Conservation (phyloP, 2,329 filamentous ascomycete species). For the Seiridium cupressi region DNA sequence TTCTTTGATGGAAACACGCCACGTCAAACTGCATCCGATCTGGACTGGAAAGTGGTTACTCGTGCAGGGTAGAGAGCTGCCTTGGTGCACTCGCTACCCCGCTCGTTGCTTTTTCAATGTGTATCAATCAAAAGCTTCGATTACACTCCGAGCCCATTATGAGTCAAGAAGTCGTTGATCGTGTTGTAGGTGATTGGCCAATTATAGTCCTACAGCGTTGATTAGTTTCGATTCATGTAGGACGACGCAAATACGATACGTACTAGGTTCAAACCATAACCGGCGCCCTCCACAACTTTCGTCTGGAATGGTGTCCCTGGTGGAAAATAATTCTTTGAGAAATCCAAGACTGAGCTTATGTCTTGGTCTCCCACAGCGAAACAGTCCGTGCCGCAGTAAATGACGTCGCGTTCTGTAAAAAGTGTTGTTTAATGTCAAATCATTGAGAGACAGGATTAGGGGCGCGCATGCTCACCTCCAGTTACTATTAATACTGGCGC, state of each 20-base stretch:
- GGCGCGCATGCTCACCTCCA: constrained; percentile 36
- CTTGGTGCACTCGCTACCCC: too few relatives aligned
- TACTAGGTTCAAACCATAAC: constrained; percentile 50
- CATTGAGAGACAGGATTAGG: not conserved
- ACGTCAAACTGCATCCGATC: too few relatives aligned
- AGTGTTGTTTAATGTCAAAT: not conserved
- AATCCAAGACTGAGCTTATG: constrained; percentile 31
- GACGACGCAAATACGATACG: not conserved
- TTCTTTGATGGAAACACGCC: too few relatives aligned
- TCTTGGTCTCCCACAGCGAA: constrained; percentile 25
- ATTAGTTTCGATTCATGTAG: not conserved
- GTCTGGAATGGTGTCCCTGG: constrained; percentile 48
- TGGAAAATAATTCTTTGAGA: constrained; percentile 38
- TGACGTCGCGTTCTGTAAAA: constrained; percentile 40
- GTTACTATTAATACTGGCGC: constrained; percentile 61
- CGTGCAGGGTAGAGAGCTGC: too few relatives aligned
- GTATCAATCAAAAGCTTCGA: not conserved
- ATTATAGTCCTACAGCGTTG: not conserved
- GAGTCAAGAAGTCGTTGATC: not conserved
- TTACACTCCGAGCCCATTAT: not conserved
- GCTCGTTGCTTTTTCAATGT: too few relatives aligned
- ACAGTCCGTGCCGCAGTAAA: constrained; percentile 65
- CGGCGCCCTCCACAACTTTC: constrained; percentile 50
- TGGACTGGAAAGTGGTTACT: too few relatives aligned
- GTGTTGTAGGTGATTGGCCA: not conserved